These are phyloP conservation scores for Xylaria sp. DNA, from an alignment of 2,329 filamentous ascomycete species.

Conservation along the genomic window DNA sequence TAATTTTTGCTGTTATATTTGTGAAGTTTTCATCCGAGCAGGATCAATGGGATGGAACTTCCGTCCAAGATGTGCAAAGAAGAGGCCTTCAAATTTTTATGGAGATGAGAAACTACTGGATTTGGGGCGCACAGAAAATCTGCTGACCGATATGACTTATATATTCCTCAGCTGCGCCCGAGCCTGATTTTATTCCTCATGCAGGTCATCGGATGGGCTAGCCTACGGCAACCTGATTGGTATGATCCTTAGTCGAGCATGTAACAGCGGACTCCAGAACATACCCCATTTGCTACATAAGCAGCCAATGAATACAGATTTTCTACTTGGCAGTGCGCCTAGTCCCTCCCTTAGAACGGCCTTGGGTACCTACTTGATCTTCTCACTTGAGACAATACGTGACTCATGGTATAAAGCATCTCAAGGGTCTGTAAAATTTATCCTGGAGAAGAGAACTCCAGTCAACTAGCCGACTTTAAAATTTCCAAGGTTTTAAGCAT, in stretches of 20 bases:
- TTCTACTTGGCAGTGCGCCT: neutral
- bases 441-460: too few relatives aligned
- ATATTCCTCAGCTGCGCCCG: neutral
- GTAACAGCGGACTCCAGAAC: neutral
- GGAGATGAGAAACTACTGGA: neutral
- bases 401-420: too few relatives aligned
- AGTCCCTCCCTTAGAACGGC: neutral
- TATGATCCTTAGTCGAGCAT: neutral
- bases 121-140: neutral
- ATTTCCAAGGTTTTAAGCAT: neutral
- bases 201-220: neutral
- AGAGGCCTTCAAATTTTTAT: neutral
- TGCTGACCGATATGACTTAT: conserved; percentile 15
- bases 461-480: neutral
- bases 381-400: neutral
- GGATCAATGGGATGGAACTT: too few relatives aligned
- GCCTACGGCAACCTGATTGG: neutral
- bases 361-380: neutral
- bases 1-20: neutral
- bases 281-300: neutral
- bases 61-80: neutral
- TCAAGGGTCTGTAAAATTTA: too few relatives aligned
- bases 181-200: neutral
- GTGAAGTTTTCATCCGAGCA: neutral
- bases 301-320: neutral